Base-by-base conservation (phyloP, 2,329 filamentous ascomycete genomes). In the Chaetomium strumarium region DNA sequence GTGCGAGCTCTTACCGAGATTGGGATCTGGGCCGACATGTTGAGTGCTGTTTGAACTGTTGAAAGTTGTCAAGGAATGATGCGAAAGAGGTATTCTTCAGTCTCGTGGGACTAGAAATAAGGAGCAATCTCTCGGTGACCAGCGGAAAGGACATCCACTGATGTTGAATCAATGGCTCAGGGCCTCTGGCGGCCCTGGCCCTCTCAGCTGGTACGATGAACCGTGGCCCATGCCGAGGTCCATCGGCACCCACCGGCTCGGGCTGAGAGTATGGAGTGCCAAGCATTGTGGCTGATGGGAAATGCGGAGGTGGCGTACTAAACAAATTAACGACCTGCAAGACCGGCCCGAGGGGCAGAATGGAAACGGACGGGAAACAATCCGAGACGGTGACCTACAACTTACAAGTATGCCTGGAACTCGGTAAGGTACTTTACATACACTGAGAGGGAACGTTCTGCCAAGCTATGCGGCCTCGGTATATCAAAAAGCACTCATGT, bases 11-110 rank as follows among this genome's bases (percentile, higher is more conserved):
- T 17, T 66, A 76, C 74, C 60, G 75, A 72, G 57, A 71, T 67
- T 46, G 74, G 74, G 55, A 77, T 76, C 56, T 66, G 67, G 59
- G 67, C 68, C 37, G 74, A 72, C 73, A 76, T 76, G 20, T 34
- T 63, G 44, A 16, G 36, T 10, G 30, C 24, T 40, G 20, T 30
- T 30, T 30, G 29, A n/a, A n/a, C n/a, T 31, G 37, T 39, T 20
- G 12, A n/a, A 37, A n/a, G 14, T 14, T 14, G 33, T 14, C 16
- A 16, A 14, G 34, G 24, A 24, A 24, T 24, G 24, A 13, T 36
- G 38, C 9, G 38, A 31, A 13, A 17, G n/a, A 5, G 39, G 19
- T 19, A n/a, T 44, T 17, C 16, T 16, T 40, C 7, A n/a, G 2
- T 29, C 19, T 47, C 43, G 37, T 49, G 19, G 37, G 43, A n/a